These are phyloP conservation scores for Triticum monococcum DNA, from an alignment of 176 grass and related monocot genomes.

Conservation along the genomic window DNA sequence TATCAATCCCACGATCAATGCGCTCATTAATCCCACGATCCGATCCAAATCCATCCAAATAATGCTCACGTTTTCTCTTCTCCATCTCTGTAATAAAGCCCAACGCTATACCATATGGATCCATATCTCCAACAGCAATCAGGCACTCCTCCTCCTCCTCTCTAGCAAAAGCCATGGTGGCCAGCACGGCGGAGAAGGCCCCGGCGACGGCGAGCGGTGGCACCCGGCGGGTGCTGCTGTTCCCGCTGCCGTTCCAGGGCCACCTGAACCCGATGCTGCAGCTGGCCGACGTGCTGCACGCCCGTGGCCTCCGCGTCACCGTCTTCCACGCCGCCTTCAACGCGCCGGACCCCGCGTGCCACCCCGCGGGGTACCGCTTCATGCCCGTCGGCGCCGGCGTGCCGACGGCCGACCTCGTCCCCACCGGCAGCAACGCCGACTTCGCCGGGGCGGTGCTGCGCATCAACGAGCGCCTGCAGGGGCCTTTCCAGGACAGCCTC, in stretches of 20 bases:
- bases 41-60: too few relatives aligned
- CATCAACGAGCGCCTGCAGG: not conserved
- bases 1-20: too few relatives aligned
- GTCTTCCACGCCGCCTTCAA: slow-evolving; percentile 40
- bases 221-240: slow-evolving; percentile 12
- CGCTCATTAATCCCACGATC: too few relatives aligned
- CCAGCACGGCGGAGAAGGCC: not conserved
- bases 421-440: not conserved
- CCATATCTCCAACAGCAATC: too few relatives aligned
- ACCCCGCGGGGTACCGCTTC: slow-evolving; percentile 13
- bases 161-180: not conserved
- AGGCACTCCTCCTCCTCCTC: too few relatives aligned
- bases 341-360: not conserved
- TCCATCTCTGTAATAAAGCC: too few relatives aligned
- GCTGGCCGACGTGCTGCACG: slow-evolving; percentile 33
- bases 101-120: too few relatives aligned
- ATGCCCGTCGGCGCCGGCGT: not conserved
- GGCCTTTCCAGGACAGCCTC: not conserved
- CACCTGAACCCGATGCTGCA: slow-evolving; percentile 58
- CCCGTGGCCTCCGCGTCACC: slow-evolving; percentile 29
- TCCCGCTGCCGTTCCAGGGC: slow-evolving; percentile 46
- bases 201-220: too few relatives aligned
- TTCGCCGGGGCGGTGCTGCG: not conserved
- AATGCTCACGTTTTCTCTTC: too few relatives aligned
- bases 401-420: not conserved